Evolutionary conservation across 495 filamentous ascomycete genomes (phyloP).

Genomic region (Talaromyces borbonicus): DNA sequence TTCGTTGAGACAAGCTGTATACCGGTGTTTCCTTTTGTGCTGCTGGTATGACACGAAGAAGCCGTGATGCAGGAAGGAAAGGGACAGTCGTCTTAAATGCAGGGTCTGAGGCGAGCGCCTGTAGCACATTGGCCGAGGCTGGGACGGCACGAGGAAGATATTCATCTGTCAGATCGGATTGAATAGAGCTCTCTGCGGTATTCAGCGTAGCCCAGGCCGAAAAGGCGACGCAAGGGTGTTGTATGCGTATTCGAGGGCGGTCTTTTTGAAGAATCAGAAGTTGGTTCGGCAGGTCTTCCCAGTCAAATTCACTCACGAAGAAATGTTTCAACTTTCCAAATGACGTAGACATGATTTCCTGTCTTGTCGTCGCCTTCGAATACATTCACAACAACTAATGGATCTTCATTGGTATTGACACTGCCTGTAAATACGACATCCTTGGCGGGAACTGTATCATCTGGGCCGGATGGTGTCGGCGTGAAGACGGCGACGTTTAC

Average conservation of each 20-base stretch:
- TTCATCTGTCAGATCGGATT: conserved; percentile 46
- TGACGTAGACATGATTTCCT: conserved; percentile 53
- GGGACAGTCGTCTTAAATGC: conserved; percentile 55
- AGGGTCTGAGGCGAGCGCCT: conserved; percentile 64
- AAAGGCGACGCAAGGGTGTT: conserved; percentile 69
- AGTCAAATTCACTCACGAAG: conserved; percentile 38
- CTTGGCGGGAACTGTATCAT: conserved; percentile 39
- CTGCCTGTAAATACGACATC: conserved; percentile 58
- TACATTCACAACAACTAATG: conserved; percentile 48
- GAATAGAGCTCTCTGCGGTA: conserved; percentile 39
- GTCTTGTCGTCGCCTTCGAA: conserved; percentile 43
- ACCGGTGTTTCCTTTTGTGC: conserved; percentile 49
- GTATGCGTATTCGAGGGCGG: conserved; percentile 68
- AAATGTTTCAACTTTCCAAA: conserved; percentile 74
- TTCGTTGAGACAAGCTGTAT: conserved; percentile 51
- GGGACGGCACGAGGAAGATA: conserved; percentile 71
- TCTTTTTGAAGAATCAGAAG: conserved; percentile 16
- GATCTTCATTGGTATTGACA: conserved; percentile 50
- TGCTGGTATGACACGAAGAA: conserved; percentile 64
- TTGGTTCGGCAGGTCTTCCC: background rate
- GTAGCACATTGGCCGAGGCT: conserved; percentile 70
- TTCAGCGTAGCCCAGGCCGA: conserved; percentile 60
- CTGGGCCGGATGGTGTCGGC: conserved; percentile 34
- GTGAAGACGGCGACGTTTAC: conserved; percentile 66
- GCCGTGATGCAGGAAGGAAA: conserved; percentile 67